Conservation (phyloP, 331 rosid genomes). For the Pyrus hybrid region DNA sequence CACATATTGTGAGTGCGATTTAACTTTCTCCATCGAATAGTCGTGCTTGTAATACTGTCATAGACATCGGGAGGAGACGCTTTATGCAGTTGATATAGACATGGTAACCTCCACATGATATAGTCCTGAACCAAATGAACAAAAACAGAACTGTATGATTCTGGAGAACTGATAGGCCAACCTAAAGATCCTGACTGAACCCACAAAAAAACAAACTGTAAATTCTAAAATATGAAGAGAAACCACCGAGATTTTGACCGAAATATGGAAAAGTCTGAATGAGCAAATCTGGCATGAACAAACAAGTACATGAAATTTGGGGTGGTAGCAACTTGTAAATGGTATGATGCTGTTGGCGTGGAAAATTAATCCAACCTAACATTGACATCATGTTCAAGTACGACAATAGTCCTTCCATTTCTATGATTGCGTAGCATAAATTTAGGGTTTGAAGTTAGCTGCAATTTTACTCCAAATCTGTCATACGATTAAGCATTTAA, state of each 20-base stretch:
- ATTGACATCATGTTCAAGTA: conserved; percentile 3
- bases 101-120: not conserved
- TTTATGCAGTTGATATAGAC: not conserved
- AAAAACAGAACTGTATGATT: not conserved
- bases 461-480: conserved; percentile 12
- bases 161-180: not conserved
- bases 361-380: conserved; percentile 26
- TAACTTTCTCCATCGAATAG: not conserved
- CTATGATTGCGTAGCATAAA: not conserved
- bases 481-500: not conserved
- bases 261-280: not conserved
- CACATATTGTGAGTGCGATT: not conserved
- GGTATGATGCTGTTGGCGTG: conserved; percentile 22
- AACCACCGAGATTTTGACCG: not conserved
- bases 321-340: not conserved
- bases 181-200: not conserved
- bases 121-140: not conserved
- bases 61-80: not conserved
- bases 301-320: not conserved
- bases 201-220: too few relatives aligned
- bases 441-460: not conserved
- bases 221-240: not conserved
- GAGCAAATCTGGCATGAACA: conserved; percentile 5
- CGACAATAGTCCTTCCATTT: not conserved
- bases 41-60: not conserved